Evolutionary conservation across 768 basidiomycete genomes (phyloP), one percentile per base, ranked within the genome.

Genomic region (Leucosporidium yakuticum): DNA sequence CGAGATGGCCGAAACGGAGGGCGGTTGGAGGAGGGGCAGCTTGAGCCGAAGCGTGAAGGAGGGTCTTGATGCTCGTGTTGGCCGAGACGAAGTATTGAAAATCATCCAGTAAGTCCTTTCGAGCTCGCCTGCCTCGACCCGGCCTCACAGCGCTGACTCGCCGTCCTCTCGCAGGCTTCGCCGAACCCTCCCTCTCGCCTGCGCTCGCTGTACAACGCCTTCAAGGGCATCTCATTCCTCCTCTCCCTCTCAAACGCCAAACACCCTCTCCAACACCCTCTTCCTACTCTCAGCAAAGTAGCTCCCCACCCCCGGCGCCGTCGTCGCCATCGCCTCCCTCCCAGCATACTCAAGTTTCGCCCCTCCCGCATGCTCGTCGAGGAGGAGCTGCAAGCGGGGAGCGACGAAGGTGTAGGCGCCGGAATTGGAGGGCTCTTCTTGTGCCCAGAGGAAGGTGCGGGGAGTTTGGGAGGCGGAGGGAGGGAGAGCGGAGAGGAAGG

Each of bases 381-480:
- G 76, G 36, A 90, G 82, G 27, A 70, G 75, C 9, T 80, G 79
- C 63, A 91, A 78, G 71, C 91, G 81, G 2, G 81, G 80, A 48
- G 77, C 77, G 53, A 90, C 87, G 79, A 90, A 88, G 19, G 80
- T 77, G 81, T 83, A 93, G 4, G 88, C 85, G 2, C 92, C 92
- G 78, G 94, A 91, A 76, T 96, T 95, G 76, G 81, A 84, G 4
- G 91, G 87, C 76, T 94, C 92, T 75, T 94, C 92, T 77, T 96
- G 92, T 23, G 90, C 80, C 86, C 88, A 95, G 12, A 83, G 55
- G 39, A 83, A 75, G 8, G 39, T 44, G 39, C 39, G 39, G 39
- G 39, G 39, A 8, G 6, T 44, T 3, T 8, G 17, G 62, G 85
- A 82, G 4, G 48, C 23, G 6, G 68, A 67, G 23, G 75, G 67